Evolutionary conservation across 306 rosid genomes (phyloP).

Genomic region (Acacia melanoxylon): DNA sequence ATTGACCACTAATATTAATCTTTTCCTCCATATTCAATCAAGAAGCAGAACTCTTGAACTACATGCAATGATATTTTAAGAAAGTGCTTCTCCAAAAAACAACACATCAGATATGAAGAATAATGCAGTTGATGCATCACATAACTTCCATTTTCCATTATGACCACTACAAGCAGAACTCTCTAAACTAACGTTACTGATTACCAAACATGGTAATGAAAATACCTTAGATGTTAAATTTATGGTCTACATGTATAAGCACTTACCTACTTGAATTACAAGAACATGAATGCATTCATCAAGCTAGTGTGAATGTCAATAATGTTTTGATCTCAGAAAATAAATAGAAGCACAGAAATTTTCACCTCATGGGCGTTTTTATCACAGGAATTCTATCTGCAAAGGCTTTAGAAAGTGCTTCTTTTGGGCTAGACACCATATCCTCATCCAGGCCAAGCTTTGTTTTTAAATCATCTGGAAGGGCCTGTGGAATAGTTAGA

Average conservation of each 20-base stretch:
- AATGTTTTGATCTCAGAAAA: background rate
- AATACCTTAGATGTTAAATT: background rate
- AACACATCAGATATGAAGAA: background rate
- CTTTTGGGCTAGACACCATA: conserved; percentile 89
- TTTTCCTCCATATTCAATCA: background rate
- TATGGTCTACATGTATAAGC: background rate
- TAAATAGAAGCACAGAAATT: conserved; percentile 16
- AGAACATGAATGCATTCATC: background rate
- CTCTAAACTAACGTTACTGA: background rate
- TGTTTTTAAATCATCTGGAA: conserved; percentile 95
- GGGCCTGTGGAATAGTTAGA: conserved; percentile 71
- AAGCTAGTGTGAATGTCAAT: background rate
- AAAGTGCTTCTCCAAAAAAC: background rate
- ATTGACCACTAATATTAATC: background rate
- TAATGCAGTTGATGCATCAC: background rate
- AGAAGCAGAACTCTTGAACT: background rate
- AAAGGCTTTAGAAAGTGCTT: conserved; percentile 86
- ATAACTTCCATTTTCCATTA: background rate
- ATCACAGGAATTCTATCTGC: conserved; percentile 82
- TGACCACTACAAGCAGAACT: background rate
- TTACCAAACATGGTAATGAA: conserved; percentile 1
- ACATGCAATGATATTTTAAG: background rate
- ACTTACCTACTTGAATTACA: background rate
- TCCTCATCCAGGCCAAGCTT: conserved; percentile 95
- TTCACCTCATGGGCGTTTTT: conserved; percentile 73